Evolutionary conservation across 1,284 basidiomycete genomes (phyloP).

Genomic region (Ceraceosorus guamensis): DNA sequence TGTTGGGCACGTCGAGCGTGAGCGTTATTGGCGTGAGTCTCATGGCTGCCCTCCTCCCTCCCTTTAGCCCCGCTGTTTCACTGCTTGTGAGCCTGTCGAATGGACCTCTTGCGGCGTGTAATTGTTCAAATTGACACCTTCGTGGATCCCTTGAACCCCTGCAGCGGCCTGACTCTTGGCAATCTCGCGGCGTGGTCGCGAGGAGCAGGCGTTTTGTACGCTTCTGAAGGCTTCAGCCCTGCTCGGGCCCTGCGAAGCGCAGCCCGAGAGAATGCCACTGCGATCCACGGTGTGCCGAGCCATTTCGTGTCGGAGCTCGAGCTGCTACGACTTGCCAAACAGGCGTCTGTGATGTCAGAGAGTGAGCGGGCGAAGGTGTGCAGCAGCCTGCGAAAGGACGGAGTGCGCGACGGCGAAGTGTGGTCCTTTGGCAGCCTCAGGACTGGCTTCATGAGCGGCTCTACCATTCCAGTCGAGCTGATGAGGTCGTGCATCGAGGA

Average conservation of each 20-base stretch:
- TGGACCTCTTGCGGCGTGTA: neutral
- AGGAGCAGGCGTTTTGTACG: slow-evolving; percentile 66
- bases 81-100: slow-evolving; percentile 3
- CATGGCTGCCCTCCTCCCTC: too few relatives aligned
- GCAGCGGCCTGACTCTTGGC: slow-evolving; percentile 65
- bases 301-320: slow-evolving; percentile 61
- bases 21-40: too few relatives aligned
- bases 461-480: slow-evolving; percentile 67
- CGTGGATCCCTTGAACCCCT: neutral
- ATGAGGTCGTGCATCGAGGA: slow-evolving; percentile 55
- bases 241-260: slow-evolving; percentile 62
- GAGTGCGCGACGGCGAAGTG: slow-evolving; percentile 13
- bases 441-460: slow-evolving; percentile 73
- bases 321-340: slow-evolving; percentile 56
- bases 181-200: slow-evolving; percentile 73
- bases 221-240: slow-evolving; percentile 62
- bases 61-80: slow-evolving; percentile 23
- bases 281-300: slow-evolving; percentile 74
- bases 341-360: too few relatives aligned
- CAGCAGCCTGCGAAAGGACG: slow-evolving; percentile 10
- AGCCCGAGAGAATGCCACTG: slow-evolving; percentile 63
- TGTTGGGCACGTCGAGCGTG: too few relatives aligned
- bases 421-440: slow-evolving; percentile 45
- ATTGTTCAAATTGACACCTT: slow-evolving; percentile 38
- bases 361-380: too few relatives aligned